Evolutionary conservation across 306 rosid species (phyloP).

Genomic region (Bauhinia variegata): DNA sequence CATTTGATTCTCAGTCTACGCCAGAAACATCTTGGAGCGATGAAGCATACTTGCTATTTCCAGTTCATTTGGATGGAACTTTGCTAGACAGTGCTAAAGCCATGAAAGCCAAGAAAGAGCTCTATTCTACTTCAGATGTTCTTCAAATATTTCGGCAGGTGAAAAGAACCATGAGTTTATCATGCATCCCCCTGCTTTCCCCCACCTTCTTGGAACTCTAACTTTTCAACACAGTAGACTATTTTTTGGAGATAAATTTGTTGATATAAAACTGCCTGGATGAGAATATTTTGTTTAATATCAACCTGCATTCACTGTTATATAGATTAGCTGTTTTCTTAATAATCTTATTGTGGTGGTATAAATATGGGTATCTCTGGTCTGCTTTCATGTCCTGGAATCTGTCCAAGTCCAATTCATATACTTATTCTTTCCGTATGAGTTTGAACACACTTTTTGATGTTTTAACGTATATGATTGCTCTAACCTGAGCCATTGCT

Average conservation of each 20-base stretch:
- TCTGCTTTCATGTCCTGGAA: slow-evolving; percentile 26
- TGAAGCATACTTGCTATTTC: slow-evolving; percentile 94
- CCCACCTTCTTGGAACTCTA: too few relatives aligned
- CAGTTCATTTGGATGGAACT: slow-evolving; percentile 98
- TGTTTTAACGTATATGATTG: slow-evolving; percentile 10
- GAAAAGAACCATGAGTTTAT: slow-evolving; percentile 29
- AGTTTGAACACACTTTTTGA: slow-evolving; percentile 24
- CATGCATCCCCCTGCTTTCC: too few relatives aligned
- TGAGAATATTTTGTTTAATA: not conserved
- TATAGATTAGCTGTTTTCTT: slow-evolving; percentile 7
- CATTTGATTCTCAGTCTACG: slow-evolving; percentile 67
- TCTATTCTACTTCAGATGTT: slow-evolving; percentile 82
- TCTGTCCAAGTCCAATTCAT: not conserved
- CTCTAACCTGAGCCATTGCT: slow-evolving; percentile 7
- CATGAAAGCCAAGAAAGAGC: slow-evolving; percentile 83
- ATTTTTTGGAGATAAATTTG: not conserved
- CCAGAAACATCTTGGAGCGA: slow-evolving; percentile 86
- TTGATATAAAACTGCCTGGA: too few relatives aligned
- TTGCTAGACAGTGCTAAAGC: slow-evolving; percentile 81
- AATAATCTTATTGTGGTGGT: slow-evolving; percentile 21
- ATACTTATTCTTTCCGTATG: not conserved
- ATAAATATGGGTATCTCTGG: slow-evolving; percentile 22
- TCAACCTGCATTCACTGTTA: too few relatives aligned
- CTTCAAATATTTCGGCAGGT: slow-evolving; percentile 95
- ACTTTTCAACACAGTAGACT: too few relatives aligned